phyloP scores from a whole-genome alignment of 306 rosid genomes.

The Rosa multiflora region DNA sequence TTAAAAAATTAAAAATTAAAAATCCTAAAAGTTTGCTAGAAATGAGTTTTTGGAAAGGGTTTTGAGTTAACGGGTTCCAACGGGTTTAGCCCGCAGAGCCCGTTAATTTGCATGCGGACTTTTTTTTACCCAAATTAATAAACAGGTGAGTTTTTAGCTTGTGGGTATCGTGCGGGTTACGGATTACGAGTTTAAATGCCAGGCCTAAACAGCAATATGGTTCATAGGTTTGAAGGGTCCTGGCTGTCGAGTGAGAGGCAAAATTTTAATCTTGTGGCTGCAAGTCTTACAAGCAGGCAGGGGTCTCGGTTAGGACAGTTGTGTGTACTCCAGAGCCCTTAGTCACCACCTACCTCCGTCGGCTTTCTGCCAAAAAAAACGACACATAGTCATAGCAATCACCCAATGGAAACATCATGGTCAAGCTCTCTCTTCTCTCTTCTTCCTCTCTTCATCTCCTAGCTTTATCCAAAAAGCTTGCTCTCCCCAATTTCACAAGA shows the following conservation, averaged over 20 bases:
- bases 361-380: not conserved
- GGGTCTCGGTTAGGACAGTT: conserved; percentile 20
- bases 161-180: too few species aligned
- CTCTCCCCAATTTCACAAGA: conserved; percentile 13
- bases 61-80: too few species aligned
- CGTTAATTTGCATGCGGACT: too few species aligned
- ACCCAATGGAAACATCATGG: conserved; percentile 24
- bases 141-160: too few species aligned
- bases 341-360: conserved; percentile 20
- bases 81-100: too few species aligned
- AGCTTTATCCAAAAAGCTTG: conserved; percentile 18
- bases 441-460: conserved; percentile 25
- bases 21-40: accelerated
- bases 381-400: conserved; percentile 10
- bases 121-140: too few species aligned
- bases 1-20: accelerated
- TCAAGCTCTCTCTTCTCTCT: conserved; percentile 31
- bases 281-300: not conserved
- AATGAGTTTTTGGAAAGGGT: too few species aligned
- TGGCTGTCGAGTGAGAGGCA: not conserved
- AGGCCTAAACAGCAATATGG: too few species aligned
- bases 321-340: conserved; percentile 17
- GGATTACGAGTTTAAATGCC: too few species aligned
- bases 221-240: too few species aligned
- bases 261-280: not conserved